phyloP scores from a whole-genome alignment of 768 basidiomycete genomes.

The Lactarius psammicola region DNA sequence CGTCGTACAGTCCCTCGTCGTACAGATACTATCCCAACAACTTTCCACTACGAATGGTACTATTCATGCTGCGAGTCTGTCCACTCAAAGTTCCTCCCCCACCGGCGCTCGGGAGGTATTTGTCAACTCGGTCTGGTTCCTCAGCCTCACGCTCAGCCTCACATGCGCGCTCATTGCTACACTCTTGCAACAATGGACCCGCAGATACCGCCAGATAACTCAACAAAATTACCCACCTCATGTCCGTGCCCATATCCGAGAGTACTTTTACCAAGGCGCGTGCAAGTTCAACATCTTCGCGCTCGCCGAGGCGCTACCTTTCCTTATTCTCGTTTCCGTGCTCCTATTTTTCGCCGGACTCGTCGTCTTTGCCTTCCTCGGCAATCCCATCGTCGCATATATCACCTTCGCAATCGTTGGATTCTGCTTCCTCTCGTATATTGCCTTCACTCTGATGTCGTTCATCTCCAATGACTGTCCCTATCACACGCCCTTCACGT shows the following conservation, averaged over 20 bases:
- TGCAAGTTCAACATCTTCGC: slow-evolving; percentile 40
- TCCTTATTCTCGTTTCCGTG: neutral
- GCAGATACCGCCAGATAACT: neutral
- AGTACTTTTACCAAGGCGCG: slow-evolving; percentile 39
- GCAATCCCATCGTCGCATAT: neutral
- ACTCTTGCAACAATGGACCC: slow-evolving; percentile 9
- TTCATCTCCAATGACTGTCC: neutral
- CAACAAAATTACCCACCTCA: neutral
- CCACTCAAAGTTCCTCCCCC: neutral
- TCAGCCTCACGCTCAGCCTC: slow-evolving; percentile 2
- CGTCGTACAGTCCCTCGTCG: neutral
- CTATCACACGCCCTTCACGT: neutral
- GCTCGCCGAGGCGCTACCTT: slow-evolving; percentile 40
- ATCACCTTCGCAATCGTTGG: neutral
- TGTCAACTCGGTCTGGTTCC: slow-evolving; percentile 8
- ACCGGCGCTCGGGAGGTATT: neutral
- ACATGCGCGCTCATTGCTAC: slow-evolving; percentile 2
- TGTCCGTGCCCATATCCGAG: slow-evolving; percentile 1
- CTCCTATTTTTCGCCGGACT: slow-evolving; percentile 2
- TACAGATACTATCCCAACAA: neutral
- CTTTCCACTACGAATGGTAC: neutral
- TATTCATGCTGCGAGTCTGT: no score
- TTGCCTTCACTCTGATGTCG: neutral
- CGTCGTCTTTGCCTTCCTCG: slow-evolving; percentile 6
- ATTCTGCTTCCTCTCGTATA: neutral